Evolutionary conservation across 176 grass and related monocot genomes (phyloP).

Genomic region (Cymbopogon citratus): DNA sequence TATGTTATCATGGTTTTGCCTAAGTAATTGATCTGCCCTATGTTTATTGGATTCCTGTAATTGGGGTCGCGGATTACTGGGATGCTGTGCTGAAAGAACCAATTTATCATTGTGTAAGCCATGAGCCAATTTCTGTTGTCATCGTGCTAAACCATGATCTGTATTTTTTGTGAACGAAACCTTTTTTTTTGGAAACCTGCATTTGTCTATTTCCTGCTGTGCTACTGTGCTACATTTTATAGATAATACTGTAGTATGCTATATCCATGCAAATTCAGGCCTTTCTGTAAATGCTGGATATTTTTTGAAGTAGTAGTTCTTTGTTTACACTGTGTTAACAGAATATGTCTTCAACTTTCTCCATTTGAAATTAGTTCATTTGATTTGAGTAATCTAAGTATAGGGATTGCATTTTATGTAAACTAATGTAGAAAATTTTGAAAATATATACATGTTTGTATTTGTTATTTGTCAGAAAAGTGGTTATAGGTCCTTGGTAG

Average conservation of each 20-base stretch:
- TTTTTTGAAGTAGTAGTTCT: neutral
- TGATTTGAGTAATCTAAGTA: conserved; percentile 22
- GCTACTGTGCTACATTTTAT: neutral
- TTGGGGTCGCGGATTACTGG: neutral
- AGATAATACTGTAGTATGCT: neutral
- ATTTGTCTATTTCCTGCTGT: neutral
- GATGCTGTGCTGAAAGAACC: neutral
- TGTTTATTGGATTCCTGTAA: neutral
- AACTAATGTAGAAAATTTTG: neutral
- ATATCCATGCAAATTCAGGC: neutral
- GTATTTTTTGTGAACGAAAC: neutral
- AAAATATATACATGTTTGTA: neutral
- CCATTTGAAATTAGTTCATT: conserved; percentile 8
- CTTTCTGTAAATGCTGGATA: neutral
- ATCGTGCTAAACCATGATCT: neutral
- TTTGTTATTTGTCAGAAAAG: neutral
- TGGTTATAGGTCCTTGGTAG: neutral
- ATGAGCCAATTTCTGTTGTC: neutral
- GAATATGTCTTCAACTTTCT: neutral
- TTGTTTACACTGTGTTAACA: neutral
- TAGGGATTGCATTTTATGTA: neutral
- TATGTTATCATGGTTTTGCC: neutral
- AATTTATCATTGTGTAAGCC: neutral
- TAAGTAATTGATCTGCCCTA: neutral
- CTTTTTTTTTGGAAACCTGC: neutral